Evolutionary conservation across 148 eudicot genomes (phyloP).

Genomic region (Vaccinium myrtillus): DNA sequence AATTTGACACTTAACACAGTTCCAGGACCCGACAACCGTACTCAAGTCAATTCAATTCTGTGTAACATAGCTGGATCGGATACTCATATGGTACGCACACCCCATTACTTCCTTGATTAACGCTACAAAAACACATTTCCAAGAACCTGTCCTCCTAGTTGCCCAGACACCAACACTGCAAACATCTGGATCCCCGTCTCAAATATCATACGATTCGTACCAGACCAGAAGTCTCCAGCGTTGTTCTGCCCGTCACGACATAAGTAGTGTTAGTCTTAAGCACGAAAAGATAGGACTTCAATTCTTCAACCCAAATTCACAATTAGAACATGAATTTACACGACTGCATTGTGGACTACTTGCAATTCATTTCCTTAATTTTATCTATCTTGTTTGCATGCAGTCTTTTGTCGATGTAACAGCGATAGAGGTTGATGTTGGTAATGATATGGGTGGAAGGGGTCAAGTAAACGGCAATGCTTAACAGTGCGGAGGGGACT

Average conservation of each 20-base stretch:
- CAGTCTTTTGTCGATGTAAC: conserved; percentile 66
- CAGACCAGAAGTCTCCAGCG: neutral
- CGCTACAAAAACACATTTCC: neutral
- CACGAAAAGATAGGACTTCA: neutral
- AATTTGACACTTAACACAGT: neutral
- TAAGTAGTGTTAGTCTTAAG: neutral
- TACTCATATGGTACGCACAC: neutral
- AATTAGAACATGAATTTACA: neutral
- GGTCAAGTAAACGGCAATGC: conserved; percentile 27
- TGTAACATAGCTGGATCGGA: neutral
- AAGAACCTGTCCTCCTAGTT: neutral
- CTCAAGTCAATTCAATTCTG: neutral
- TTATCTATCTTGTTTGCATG: conserved; percentile 35
- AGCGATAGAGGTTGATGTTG: conserved; percentile 45
- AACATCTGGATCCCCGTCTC: neutral
- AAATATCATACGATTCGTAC: neutral
- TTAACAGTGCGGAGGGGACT: neutral
- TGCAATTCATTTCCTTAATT: conserved; percentile 6
- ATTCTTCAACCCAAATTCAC: neutral
- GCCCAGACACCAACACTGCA: neutral
- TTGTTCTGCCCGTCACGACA: neutral
- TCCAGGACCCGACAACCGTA: too few species aligned
- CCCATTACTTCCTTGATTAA: neutral
- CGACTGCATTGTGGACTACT: neutral
- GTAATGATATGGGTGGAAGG: conserved; percentile 27